Conservation (phyloP, 805 yeast species). For the Hanseniaspora hatyaiensis region DNA sequence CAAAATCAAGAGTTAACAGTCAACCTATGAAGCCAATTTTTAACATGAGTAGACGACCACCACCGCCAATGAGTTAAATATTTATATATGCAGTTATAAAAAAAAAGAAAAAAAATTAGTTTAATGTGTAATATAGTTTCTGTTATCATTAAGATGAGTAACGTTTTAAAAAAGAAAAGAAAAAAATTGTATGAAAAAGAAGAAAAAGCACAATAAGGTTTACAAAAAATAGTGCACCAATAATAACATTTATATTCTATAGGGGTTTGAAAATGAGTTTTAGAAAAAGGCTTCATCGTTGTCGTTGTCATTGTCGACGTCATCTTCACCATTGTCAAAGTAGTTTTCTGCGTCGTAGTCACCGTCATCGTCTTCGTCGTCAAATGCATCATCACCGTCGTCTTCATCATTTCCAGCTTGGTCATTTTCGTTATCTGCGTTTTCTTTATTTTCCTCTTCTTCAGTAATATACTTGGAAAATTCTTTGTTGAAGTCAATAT, state of each 20-base stretch:
- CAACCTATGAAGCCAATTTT: constrained; percentile 17
- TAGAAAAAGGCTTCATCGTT: constrained; percentile 55
- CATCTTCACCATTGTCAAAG: constrained; percentile 42
- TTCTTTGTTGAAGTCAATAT: constrained; percentile 20
- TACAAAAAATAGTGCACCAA: too few species aligned
- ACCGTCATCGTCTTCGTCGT: constrained; percentile 48
- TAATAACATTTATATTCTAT: too few species aligned
- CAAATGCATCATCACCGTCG: constrained; percentile 51
- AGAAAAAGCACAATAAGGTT: too few species aligned
- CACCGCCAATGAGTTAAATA: constrained; percentile 16
- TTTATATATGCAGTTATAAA: neutral
- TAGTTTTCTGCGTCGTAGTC: constrained; percentile 35
- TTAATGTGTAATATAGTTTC: too few species aligned
- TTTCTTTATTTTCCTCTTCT: constrained; percentile 34
- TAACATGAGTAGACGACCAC: constrained; percentile 17
- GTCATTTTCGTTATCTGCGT: constrained; percentile 46
- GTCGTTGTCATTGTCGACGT: constrained; percentile 39
- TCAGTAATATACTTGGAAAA: constrained; percentile 23
- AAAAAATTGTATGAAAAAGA: too few species aligned
- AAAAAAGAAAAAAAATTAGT: neutral
- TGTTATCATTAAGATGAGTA: too few species aligned
- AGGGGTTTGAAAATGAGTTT: too few species aligned
- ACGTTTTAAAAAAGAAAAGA: too few species aligned
- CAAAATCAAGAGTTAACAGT: constrained; percentile 16
- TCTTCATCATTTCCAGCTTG: constrained; percentile 53